Evolutionary conservation across 768 basidiomycete species (phyloP).

Genomic region (Boletus subparvulus): DNA sequence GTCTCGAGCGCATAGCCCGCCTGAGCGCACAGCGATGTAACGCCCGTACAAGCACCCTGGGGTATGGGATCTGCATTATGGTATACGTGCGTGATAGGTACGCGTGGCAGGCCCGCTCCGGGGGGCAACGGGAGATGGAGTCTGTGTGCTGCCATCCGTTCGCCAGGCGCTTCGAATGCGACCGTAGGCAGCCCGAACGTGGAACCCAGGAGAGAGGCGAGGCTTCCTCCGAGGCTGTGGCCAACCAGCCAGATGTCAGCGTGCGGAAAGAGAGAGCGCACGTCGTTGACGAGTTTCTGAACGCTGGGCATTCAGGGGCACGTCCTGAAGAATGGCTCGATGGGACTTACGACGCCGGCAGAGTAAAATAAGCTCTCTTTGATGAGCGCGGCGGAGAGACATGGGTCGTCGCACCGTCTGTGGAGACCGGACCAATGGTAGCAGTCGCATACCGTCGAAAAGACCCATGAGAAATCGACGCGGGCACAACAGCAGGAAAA

Average conservation of each 20-base stretch:
- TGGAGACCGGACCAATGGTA: constrained; percentile 49
- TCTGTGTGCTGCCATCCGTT: constrained; percentile 57
- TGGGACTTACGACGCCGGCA: constrained; percentile 68
- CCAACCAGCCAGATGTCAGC: constrained; percentile 63
- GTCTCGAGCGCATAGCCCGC: constrained; percentile 69
- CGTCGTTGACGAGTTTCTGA: constrained; percentile 57
- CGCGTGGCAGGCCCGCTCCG: constrained; percentile 14
- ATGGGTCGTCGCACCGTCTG: constrained; percentile 75
- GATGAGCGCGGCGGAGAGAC: constrained; percentile 79
- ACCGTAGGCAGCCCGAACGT: constrained; percentile 67
- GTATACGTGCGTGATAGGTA: constrained; percentile 50
- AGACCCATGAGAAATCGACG: constrained; percentile 84
- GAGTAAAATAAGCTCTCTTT: constrained; percentile 93
- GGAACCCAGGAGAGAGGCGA: constrained; percentile 61
- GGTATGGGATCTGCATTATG: constrained; percentile 75
- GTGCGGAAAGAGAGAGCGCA: constrained; percentile 55
- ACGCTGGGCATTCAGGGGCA: constrained; percentile 7
- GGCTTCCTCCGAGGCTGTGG: constrained; percentile 61
- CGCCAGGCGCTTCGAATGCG: constrained; percentile 65
- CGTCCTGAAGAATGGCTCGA: neutral
- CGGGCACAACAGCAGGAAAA: constrained; percentile 94
- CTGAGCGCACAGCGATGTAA: constrained; percentile 51
- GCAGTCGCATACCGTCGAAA: constrained; percentile 87
- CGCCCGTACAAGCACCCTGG: constrained; percentile 53
- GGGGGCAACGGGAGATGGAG: constrained; percentile 62